Conservation (phyloP, 2,329 filamentous ascomycete species). For the Cadophora malorum region DNA sequence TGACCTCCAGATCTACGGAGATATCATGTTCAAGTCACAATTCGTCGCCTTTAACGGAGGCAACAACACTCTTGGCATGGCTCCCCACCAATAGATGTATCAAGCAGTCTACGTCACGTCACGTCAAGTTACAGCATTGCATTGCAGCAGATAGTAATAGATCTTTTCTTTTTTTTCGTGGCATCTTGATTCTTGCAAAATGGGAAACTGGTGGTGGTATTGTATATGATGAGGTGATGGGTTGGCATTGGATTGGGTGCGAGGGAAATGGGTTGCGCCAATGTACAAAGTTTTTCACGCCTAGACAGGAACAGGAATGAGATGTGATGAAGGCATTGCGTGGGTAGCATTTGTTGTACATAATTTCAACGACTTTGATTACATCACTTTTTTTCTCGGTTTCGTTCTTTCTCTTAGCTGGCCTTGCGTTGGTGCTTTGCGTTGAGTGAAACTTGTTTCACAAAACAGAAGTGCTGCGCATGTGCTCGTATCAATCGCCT, state of each 20-base stretch:
- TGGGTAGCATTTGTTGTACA: constrained; percentile 13
- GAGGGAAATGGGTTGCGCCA: neutral
- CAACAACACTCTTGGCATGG: constrained; percentile 61
- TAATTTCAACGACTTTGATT: constrained; percentile 13
- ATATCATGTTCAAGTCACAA: constrained; percentile 67
- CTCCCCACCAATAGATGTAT: constrained; percentile 44
- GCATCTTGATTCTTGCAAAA: neutral
- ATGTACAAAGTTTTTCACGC: constrained; percentile 18
- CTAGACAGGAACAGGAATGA: constrained; percentile 13
- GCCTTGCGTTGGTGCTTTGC: neutral
- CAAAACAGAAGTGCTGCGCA: neutral
- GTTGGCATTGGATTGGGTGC: neutral
- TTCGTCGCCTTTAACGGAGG: constrained; percentile 64
- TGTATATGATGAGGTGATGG: constrained; percentile 4
- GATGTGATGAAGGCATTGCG: constrained; percentile 8
- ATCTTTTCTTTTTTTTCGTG: neutral
- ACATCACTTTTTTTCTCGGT: neutral
- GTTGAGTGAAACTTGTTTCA: neutral
- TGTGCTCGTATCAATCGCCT: constrained; percentile 3
- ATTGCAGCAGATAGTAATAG: constrained; percentile 18
- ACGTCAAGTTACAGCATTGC: constrained; percentile 3
- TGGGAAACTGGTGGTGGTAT: neutral
- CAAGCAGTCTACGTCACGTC: neutral
- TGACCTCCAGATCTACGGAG: constrained; percentile 66
- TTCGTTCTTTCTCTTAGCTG: neutral